Evolutionary conservation across 768 basidiomycete genomes (phyloP).

Genomic region (Tubosaeta sp.): DNA sequence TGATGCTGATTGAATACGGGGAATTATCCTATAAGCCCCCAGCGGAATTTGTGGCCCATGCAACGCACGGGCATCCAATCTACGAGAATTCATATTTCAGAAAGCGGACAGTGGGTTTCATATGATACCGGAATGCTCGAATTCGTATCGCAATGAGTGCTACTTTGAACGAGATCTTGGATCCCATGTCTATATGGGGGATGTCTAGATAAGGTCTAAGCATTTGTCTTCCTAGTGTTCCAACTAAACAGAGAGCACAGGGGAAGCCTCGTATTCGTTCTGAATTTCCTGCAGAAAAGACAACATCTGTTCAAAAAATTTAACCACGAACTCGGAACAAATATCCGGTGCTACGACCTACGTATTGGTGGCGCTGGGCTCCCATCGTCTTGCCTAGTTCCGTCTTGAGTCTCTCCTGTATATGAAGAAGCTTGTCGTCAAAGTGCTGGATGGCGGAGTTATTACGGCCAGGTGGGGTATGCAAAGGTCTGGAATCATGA

Average conservation of each 20-base stretch:
- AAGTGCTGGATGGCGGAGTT: conserved; percentile 77
- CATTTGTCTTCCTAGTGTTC: neutral
- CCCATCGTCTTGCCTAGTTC: conserved; percentile 64
- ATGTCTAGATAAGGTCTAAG: neutral
- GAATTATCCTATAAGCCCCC: too few species aligned
- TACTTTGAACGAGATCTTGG: neutral
- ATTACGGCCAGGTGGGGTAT: conserved; percentile 45
- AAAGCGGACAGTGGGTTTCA: too few species aligned
- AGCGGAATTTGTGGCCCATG: too few species aligned
- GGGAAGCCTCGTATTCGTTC: conserved; percentile 42
- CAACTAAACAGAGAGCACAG: neutral
- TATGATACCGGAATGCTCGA: neutral
- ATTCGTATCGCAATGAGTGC: neutral
- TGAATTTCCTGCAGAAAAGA: conserved; percentile 57
- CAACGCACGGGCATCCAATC: too few species aligned
- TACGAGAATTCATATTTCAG: too few species aligned
- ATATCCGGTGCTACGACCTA: conserved; percentile 30
- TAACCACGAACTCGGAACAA: neutral
- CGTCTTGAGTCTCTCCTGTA: conserved; percentile 75
- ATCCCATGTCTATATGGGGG: neutral
- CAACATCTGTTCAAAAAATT: conserved; percentile 44
- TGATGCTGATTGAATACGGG: too few species aligned
- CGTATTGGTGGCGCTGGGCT: conserved; percentile 65
- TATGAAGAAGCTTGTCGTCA: conserved; percentile 77
- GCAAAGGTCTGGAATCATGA: conserved; percentile 34